A percentile compares a stretch with the other conserved stretches of the same genome.
Evolutionary conservation across 2,329 filamentous ascomycete genomes (phyloP).

Genomic region (Hypomyces perniciosus): DNA sequence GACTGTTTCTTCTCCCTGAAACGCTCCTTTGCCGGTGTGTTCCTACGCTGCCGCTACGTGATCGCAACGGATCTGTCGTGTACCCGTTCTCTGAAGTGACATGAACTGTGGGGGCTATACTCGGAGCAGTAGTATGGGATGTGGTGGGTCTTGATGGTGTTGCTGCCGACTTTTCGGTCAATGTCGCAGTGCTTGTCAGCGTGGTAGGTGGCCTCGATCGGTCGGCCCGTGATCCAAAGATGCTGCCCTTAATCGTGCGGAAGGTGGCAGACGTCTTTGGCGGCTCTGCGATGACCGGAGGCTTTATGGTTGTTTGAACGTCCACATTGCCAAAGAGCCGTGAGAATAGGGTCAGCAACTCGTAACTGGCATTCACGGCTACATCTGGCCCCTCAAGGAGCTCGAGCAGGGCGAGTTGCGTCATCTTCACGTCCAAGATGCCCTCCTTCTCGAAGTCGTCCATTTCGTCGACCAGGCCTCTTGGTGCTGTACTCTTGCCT

Average conservation of each 20-base stretch:
- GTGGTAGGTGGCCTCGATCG: conserved; percentile 39
- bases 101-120: conserved; percentile 63
- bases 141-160: conserved; percentile 31
- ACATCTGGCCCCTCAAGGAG: conserved; percentile 74
- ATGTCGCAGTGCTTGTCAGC: conserved; percentile 30
- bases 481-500: conserved; percentile 19
- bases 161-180: conserved; percentile 31
- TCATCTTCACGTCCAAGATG: conserved; percentile 94
- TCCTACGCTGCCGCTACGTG: conserved; percentile 30
- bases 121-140: conserved; percentile 38
- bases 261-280: conserved; percentile 69
- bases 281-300: conserved; percentile 41
- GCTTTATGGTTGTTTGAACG: conserved; percentile 36
- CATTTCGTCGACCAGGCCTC: conserved; percentile 69
- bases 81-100: conserved; percentile 61
- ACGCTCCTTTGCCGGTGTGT: conserved; percentile 36
- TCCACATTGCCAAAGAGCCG: conserved; percentile 63
- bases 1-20: conserved; percentile 43
- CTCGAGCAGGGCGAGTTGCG: conserved; percentile 79
- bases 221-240: conserved; percentile 61
- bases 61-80: conserved; percentile 23
- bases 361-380: conserved; percentile 82
- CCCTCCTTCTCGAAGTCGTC: conserved; percentile 77
- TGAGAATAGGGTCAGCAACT: conserved; percentile 75
- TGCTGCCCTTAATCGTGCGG: conserved; percentile 64